Evolutionary conservation across 129 eudicot species (phyloP).

Genomic region (Flaveria linearis): DNA sequence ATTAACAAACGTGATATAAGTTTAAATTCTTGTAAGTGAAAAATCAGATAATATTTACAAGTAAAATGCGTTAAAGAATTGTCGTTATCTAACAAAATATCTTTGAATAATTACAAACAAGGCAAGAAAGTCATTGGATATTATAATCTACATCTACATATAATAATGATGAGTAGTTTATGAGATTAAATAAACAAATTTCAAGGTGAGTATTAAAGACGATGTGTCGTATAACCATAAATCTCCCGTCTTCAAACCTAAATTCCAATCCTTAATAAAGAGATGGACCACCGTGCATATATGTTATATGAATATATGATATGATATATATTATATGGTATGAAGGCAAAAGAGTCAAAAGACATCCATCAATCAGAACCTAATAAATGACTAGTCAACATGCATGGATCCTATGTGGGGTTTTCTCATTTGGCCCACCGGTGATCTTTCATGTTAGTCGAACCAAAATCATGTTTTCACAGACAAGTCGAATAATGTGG

Average conservation of each 20-base stretch:
- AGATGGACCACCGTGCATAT: constrained; percentile 33
- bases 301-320: too few species aligned
- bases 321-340: too few species aligned
- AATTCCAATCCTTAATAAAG: constrained; percentile 16
- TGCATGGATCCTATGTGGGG: constrained; percentile 44
- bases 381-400: constrained; percentile 44
- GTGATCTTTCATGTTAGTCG: not conserved
- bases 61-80: too few species aligned
- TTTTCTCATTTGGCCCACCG: constrained; percentile 20
- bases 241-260: constrained; percentile 32
- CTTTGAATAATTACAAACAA: not conserved
- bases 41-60: too few species aligned
- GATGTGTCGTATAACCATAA: constrained; percentile 36
- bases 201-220: constrained; percentile 14
- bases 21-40: too few species aligned
- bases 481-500: not conserved
- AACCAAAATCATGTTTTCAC: not conserved
- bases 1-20: too few species aligned
- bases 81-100: not conserved
- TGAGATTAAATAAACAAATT: not conserved
- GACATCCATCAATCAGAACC: constrained; percentile 32
- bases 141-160: too few species aligned
- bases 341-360: constrained; percentile 27
- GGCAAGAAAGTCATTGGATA: not conserved
- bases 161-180: not conserved